phyloP scores from a whole-genome alignment of 1,139 yeast genomes.

The Sugiyamaella grinbergsii region DNA sequence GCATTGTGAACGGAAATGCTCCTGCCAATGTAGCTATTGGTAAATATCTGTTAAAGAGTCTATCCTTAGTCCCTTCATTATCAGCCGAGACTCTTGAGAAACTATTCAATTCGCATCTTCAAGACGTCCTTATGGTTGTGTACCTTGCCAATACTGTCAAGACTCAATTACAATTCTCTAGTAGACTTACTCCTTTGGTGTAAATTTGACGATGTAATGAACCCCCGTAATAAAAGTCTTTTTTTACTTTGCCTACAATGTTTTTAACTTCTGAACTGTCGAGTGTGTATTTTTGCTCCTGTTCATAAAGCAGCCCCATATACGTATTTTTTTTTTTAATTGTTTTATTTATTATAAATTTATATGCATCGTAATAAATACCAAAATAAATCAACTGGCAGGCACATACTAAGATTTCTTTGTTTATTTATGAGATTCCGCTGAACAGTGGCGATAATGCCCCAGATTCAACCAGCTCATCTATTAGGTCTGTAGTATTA shows the following conservation, averaged over 20 bases:
- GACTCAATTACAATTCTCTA: conserved; percentile 80
- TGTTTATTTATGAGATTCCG: conserved; percentile 30
- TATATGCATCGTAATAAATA: conserved; percentile 20
- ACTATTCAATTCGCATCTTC: conserved; percentile 71
- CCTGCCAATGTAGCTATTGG: conserved; percentile 56
- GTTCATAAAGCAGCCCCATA: neutral
- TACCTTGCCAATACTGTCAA: conserved; percentile 82
- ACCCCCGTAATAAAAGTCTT: conserved; percentile 1
- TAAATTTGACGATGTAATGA: conserved; percentile 26
- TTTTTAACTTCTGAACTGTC: neutral
- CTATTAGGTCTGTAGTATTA: conserved; percentile 38
- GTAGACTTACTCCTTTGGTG: conserved; percentile 64
- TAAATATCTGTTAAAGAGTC: conserved; percentile 63
- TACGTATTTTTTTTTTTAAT: neutral
- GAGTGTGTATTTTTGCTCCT: too few relatives aligned
- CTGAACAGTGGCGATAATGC: conserved; percentile 43
- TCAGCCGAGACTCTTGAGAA: conserved; percentile 60
- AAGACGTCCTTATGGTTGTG: conserved; percentile 82
- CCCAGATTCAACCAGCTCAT: conserved; percentile 43
- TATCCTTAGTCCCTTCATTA: conserved; percentile 63
- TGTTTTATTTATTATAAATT: conserved; percentile 6
- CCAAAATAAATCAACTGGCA: conserved; percentile 17
- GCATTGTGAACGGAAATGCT: conserved; percentile 48
- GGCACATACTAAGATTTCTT: neutral
- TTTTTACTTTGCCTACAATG: neutral